These are phyloP conservation scores for Pseudisothecium myosuroides DNA, from an alignment of 225 moss, liverwort and hornwort genomes.

Conservation along the genomic window DNA sequence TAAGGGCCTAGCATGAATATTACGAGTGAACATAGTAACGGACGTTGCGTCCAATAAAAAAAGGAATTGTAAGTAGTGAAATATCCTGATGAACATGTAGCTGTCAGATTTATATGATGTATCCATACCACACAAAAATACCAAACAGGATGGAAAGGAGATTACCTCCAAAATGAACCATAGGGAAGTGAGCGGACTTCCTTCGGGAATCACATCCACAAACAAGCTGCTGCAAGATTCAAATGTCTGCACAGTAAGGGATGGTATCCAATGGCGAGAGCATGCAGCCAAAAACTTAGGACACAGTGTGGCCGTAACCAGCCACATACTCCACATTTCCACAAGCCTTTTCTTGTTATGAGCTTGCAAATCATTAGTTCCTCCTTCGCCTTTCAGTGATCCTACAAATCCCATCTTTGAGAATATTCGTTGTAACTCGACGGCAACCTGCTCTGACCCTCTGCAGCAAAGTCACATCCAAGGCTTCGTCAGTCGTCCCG, in stretches of 20 bases:
- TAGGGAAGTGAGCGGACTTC: constrained; percentile 30
- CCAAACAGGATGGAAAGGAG: neutral
- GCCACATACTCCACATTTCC: constrained; percentile 48
- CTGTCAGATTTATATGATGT: neutral
- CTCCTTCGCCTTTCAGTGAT: constrained; percentile 3
- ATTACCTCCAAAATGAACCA: constrained; percentile 62
- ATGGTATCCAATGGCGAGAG: constrained; percentile 57
- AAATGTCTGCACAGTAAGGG: constrained; percentile 36
- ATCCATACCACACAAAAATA: neutral
- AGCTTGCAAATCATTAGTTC: constrained; percentile 7
- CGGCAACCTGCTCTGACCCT: constrained; percentile 61
- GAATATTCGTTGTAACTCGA: constrained; percentile 41
- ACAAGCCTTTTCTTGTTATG: neutral
- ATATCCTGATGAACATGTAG: neutral
- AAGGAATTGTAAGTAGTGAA: neutral
- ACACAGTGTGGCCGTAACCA: constrained; percentile 61
- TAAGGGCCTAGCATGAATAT: neutral
- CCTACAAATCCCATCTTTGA: constrained; percentile 13
- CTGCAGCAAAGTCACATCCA: constrained; percentile 31
- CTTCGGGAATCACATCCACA: constrained; percentile 9
- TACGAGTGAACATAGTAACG: neutral
- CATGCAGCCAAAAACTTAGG: constrained; percentile 69
- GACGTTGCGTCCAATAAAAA: neutral
- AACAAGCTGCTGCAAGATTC: constrained; percentile 34
- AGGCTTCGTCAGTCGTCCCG: neutral